Conservation (phyloP, 208 protist genomes). For the Angomonas ambiguus region DNA sequence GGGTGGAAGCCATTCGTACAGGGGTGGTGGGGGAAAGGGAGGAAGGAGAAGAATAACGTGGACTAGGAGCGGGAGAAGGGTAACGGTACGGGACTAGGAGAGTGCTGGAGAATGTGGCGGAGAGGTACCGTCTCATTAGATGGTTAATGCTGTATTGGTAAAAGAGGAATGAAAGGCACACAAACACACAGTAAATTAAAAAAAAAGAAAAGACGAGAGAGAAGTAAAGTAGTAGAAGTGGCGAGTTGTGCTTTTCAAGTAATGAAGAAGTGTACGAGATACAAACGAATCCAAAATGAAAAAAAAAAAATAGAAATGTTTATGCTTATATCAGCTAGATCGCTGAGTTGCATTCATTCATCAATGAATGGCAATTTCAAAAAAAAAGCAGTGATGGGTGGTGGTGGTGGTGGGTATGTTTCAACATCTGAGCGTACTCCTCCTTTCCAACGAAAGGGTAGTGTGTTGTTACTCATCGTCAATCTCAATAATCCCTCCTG, state of each 20-base stretch:
- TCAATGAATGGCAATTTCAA: too few relatives aligned
- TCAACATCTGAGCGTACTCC: too few relatives aligned
- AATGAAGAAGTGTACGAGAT: background rate
- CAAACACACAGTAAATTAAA: background rate
- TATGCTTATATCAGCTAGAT: background rate
- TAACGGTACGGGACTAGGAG: background rate
- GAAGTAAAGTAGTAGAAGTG: constrained; percentile 5
- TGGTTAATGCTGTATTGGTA: background rate
- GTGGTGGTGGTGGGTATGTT: too few relatives aligned
- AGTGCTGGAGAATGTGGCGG: background rate
- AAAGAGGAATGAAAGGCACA: background rate
- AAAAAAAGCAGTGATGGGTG: too few relatives aligned
- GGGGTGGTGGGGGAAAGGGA: background rate
- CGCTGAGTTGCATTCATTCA: too few relatives aligned
- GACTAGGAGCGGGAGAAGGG: background rate
- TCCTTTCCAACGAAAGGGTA: too few relatives aligned
- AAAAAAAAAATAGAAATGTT: background rate
- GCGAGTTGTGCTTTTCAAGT: background rate
- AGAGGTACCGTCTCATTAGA: background rate
- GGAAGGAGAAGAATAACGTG: background rate
- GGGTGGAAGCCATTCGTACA: background rate
- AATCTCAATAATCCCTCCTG: background rate
- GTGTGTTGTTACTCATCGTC: background rate
- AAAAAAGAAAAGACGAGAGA: constrained; percentile 21
- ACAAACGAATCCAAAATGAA: background rate